These are phyloP conservation scores for Cyclotella atomus DNA, from an alignment of 108 stramenopile genomes.

Conservation along the genomic window DNA sequence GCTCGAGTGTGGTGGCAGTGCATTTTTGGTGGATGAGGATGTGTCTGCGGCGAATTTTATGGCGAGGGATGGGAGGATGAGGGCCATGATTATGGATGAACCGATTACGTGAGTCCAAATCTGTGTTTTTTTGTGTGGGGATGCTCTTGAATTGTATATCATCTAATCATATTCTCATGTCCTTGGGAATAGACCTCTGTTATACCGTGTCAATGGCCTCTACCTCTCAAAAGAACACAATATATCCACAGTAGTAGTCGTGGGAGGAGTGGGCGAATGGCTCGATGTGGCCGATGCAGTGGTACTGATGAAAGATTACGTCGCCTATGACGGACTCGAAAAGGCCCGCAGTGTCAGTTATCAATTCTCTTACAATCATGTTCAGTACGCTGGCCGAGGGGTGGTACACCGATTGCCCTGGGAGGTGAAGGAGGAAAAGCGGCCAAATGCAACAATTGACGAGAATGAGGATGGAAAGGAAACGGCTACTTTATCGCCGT, in stretches of 20 bases:
- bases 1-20: slow-evolving; percentile 82
- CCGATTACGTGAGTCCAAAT: slow-evolving; percentile 73
- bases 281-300: slow-evolving; percentile 93
- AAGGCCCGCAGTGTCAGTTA: slow-evolving; percentile 82
- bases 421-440: slow-evolving; percentile 48
- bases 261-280: slow-evolving; percentile 98
- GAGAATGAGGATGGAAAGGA: slow-evolving; percentile 56
- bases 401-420: slow-evolving; percentile 88
- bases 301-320: slow-evolving; percentile 89
- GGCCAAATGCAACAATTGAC: background rate
- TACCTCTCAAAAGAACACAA: slow-evolving; percentile 62
- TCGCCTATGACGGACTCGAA: slow-evolving; percentile 76
- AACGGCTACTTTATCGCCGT: slow-evolving; percentile 49
- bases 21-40: slow-evolving; percentile 94
- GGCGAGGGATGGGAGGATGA: slow-evolving; percentile 94
- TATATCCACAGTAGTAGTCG: slow-evolving; percentile 91
- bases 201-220: slow-evolving; percentile 88
- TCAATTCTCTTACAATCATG: slow-evolving; percentile 89
- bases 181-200: slow-evolving; percentile 58
- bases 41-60: slow-evolving; percentile 96
- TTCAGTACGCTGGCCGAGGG: slow-evolving; percentile 89
- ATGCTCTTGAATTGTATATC: too few species aligned
- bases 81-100: slow-evolving; percentile 92
- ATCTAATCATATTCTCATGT: background rate
- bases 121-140: too few species aligned